phyloP scores from a whole-genome alignment of 306 rosid species.

The Pterocarpus santalinus region DNA sequence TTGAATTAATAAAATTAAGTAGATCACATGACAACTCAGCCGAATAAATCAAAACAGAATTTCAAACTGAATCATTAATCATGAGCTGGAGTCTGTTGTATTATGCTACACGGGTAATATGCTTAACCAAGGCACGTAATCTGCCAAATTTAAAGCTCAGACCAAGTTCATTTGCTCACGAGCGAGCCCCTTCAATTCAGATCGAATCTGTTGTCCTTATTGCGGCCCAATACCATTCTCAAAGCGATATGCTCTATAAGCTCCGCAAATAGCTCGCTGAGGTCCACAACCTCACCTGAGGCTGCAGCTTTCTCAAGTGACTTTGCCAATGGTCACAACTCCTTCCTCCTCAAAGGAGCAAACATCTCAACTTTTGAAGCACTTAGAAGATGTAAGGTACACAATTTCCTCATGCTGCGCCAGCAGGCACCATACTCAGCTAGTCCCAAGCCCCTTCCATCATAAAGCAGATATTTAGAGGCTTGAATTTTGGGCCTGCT shows the following conservation, averaged over 20 bases:
- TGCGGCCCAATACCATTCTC: conserved; percentile 18
- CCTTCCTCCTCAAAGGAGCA: conserved; percentile 38
- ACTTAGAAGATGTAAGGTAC: conserved; percentile 38
- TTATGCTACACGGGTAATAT: not conserved
- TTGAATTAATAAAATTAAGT: no score
- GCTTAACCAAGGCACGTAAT: conserved; percentile 30
- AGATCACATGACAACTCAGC: no score
- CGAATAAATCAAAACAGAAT: no score
- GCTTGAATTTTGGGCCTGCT: conserved; percentile 30
- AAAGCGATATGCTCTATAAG: not conserved
- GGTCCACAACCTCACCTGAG: conserved; percentile 28
- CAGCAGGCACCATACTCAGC: conserved; percentile 42
- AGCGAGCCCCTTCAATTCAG: conserved; percentile 15
- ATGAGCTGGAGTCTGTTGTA: no score
- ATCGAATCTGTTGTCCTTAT: conserved; percentile 17
- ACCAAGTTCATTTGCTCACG: not conserved
- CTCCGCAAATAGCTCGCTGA: not conserved
- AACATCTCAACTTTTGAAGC: conserved; percentile 40
- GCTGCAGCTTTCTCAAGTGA: not conserved
- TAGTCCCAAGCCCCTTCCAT: conserved; percentile 1
- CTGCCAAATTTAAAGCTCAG: conserved; percentile 34
- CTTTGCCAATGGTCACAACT: not conserved
- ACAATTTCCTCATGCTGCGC: conserved; percentile 51
- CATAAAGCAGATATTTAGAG: not conserved
- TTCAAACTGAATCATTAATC: no score